Base-by-base conservation (phyloP, 2,329 filamentous ascomycete genomes). In the Neofusicoccum sp. region DNA sequence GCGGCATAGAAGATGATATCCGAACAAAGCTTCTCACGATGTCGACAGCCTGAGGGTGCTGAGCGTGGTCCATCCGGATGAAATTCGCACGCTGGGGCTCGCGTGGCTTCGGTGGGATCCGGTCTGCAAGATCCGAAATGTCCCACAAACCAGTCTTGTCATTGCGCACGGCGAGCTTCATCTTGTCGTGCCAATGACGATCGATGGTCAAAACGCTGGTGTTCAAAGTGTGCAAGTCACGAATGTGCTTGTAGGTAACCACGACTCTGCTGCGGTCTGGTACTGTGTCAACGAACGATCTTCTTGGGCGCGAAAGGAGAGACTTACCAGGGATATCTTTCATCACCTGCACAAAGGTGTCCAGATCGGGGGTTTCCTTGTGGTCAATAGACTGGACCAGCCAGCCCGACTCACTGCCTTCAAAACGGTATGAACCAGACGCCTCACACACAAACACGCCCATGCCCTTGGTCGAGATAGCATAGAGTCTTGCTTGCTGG, bases 391-490 rank as follows among this genome's bases (percentile, higher is more conserved):
- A 90, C 76, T 97, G 92, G 59, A 99, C 87, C 66, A 99, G 87
- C 93, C 94, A 98, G 9, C 95, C 95, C 65, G 90, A 93, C 64
- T 96, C 89, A 11, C 90, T 90, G 69, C 89, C 93, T 67, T 98
- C 95, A 67, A 99, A 92, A 56, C 93, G 89, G 83, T 98, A 99
- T 0, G 95, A 97, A 2, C 95, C 95, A 2, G 92, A 90, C 4
- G 94, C 92, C 77, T 99, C 95, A 73, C 93, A 98, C 64, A 98
- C 90, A 74, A 92, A 99, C 16, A 99, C 93, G 37, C 95, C 95
- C 45, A 77, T 72, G 58, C 77, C 74, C 75, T 93, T 89, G 70
- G 93, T 90, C 8, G 93, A 89, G 64, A 99, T 93, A 37, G 93
- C 94, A 75, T 97, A 98, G 4, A 97, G 85, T 8, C 95, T 89